phyloP scores from a whole-genome alignment of 805 yeast species.

The Jamesozyma gamospora region DNA sequence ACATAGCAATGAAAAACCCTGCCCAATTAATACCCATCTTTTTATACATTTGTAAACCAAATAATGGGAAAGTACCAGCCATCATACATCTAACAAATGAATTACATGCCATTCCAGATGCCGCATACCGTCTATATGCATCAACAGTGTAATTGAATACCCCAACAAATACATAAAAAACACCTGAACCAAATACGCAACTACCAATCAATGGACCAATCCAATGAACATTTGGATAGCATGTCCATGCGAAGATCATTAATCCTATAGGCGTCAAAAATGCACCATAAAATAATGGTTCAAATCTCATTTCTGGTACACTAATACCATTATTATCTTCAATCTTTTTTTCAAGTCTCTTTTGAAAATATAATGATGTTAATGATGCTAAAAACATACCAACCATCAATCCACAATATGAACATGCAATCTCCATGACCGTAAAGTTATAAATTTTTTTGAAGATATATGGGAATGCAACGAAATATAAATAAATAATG shows the following conservation, averaged over 20 bases:
- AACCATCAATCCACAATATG: conserved; percentile 49
- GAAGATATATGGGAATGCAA: conserved; percentile 56
- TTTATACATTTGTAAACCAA: conserved; percentile 48
- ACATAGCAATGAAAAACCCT: conserved; percentile 40
- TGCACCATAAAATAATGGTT: conserved; percentile 58
- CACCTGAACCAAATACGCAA: conserved; percentile 62
- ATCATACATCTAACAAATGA: conserved; percentile 43
- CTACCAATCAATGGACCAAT: conserved; percentile 64
- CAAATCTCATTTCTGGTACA: conserved; percentile 51
- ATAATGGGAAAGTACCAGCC: conserved; percentile 50
- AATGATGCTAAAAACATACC: conserved; percentile 42
- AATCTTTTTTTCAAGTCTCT: conserved; percentile 34
- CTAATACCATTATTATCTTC: conserved; percentile 37
- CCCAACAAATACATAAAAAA: conserved; percentile 57
- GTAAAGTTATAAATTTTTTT: conserved; percentile 41
- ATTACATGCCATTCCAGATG: conserved; percentile 43
- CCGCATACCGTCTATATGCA: conserved; percentile 47
- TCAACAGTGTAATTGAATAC: conserved; percentile 56
- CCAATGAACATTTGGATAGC: conserved; percentile 54
- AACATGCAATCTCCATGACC: conserved; percentile 49
- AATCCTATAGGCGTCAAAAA: conserved; percentile 51
- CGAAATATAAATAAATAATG: conserved; percentile 53
- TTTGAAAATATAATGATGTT: conserved; percentile 37
- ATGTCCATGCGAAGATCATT: conserved; percentile 73
- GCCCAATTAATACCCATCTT: conserved; percentile 52